phyloP scores from a whole-genome alignment of 805 yeast genomes.

The Lipomyces yamadae region DNA sequence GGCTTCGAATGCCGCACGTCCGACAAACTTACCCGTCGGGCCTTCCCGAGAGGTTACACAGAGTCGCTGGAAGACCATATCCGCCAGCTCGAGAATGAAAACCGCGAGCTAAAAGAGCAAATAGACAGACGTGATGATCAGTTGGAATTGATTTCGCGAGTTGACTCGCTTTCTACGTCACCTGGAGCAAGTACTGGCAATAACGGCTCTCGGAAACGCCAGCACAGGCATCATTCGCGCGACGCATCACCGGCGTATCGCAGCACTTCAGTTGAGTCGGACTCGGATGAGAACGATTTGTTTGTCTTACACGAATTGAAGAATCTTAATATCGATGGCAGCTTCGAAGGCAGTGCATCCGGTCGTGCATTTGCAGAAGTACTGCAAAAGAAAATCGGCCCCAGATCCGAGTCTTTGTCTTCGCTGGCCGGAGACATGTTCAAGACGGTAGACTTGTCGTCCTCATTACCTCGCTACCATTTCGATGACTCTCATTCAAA shows the following conservation, averaged over 20 bases:
- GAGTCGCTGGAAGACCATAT: slow-evolving; percentile 87
- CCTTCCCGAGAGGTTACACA: slow-evolving; percentile 91
- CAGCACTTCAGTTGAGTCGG: slow-evolving; percentile 8
- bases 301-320: slow-evolving; percentile 41
- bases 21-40: slow-evolving; percentile 80
- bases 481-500: slow-evolving; percentile 19
- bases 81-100: slow-evolving; percentile 83
- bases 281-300: slow-evolving; percentile 38
- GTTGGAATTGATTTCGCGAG: slow-evolving; percentile 51
- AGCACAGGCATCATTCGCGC: slow-evolving; percentile 5
- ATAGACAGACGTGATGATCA: slow-evolving; percentile 69
- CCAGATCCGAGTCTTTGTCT: slow-evolving; percentile 39
- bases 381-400: slow-evolving; percentile 41
- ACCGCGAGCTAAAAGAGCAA: slow-evolving; percentile 66
- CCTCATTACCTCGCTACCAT: slow-evolving; percentile 29
- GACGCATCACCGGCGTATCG: slow-evolving; percentile 11
- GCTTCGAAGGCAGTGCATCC: slow-evolving; percentile 46
- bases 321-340: slow-evolving; percentile 42
- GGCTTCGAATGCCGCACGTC: slow-evolving; percentile 90
- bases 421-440: slow-evolving; percentile 24
- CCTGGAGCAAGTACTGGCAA: slow-evolving; percentile 1
- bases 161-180: slow-evolving; percentile 36
- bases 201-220: slow-evolving; percentile 17
- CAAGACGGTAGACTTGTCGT: slow-evolving; percentile 30
- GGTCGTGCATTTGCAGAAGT: slow-evolving; percentile 44